Evolutionary conservation across 2,329 filamentous ascomycete species (phyloP), one percentile per base, ranked within the genome.

Genomic region (Penicillium sp.): DNA sequence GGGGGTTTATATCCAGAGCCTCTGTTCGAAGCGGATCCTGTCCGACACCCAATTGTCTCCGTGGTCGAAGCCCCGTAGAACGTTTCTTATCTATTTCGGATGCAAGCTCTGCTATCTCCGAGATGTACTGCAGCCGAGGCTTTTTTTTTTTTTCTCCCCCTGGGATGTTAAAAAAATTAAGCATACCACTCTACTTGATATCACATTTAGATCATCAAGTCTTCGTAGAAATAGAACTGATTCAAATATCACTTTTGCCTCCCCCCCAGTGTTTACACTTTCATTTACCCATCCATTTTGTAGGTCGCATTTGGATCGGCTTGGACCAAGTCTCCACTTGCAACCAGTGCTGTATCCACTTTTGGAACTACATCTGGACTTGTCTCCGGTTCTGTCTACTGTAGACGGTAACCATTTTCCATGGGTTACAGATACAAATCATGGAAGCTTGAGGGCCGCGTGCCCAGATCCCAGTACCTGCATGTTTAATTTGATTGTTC

Each of bases 31-130:
- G 53, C 53, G 48, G 48, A 51, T 24, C 43, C 55, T 47, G 41
- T 48, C 52, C 45, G 26, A 47, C 31, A 26, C 24, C 21, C 16
- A 50, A 33, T 53, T 47, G n/a, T 27, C 10, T 7, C 45, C 22
- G 27, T 29, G 31, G 37, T 50, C 27, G 48, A 61, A 59, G 48
- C 46, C 43, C 46, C 50, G 39, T 56, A 57, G 53, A 63, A 60
- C 45, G 26, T 54, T 46, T 37, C 21, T 29, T 29, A 31, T 35
- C 22, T 21, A 21, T 41, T 16, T 22, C 21, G 33, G 22, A 16
- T 27, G 21, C 31, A 39, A 27, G 16, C 33, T 26, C 26, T 41
- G 39, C 11, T 48, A 31, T 48, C 45, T 33, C 45, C 45, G 26
- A 26, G 3, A 29, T 11, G n/a, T 29, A 48, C 8, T 33, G n/a